Percentiles rank a stretch among this genome's conserved stretches.
These are phyloP conservation scores for Neofusicoccum sp. DNA, from an alignment of 2,329 filamentous ascomycete genomes.

Conservation along the genomic window DNA sequence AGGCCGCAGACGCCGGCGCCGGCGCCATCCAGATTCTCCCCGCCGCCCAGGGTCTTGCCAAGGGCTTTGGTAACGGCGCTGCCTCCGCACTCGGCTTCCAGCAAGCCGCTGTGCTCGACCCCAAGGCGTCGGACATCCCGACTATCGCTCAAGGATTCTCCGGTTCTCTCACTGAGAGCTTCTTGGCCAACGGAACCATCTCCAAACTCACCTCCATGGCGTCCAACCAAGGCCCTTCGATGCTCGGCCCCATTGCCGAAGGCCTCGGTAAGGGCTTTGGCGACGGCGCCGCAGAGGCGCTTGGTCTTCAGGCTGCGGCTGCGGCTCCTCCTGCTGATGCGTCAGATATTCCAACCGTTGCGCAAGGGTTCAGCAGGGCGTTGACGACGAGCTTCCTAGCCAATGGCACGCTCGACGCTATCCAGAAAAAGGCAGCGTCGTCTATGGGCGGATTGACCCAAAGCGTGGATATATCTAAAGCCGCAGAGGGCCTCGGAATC, in stretches of 20 bases:
- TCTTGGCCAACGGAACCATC: neutral
- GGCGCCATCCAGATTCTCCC: neutral
- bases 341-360: neutral
- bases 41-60: neutral
- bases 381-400: constrained; percentile 7
- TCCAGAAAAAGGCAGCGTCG: neutral
- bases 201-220: neutral
- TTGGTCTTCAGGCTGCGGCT: neutral
- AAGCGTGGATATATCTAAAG: neutral
- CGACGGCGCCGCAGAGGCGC: neutral
- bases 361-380: neutral
- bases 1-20: neutral
- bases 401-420: neutral
- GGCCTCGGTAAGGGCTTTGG: constrained; percentile 1
- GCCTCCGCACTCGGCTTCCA: neutral
- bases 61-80: neutral
- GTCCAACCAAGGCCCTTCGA: neutral
- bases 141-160: neutral
- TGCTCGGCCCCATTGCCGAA: neutral
- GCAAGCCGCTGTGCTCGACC: neutral
- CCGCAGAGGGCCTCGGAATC: constrained; percentile 2
- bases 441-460: neutral
- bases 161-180: neutral
- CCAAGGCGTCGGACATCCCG: neutral
- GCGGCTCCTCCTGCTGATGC: neutral